Base-by-base conservation (phyloP, 2,329 filamentous ascomycete genomes). In the Teratosphaeria zuluensis region DNA sequence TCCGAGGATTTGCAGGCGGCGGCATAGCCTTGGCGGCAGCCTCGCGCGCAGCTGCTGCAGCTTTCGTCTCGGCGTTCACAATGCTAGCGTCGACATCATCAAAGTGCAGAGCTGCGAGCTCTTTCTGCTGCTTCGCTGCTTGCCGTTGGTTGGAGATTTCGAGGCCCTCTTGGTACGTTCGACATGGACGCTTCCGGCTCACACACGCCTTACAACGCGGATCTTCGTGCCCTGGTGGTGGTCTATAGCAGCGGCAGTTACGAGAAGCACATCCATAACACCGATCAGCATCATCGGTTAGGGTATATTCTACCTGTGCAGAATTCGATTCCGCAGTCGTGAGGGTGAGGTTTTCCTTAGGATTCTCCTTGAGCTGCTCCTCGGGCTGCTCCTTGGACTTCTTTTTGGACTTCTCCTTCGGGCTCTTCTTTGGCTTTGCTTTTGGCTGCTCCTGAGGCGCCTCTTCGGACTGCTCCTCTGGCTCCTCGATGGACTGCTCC, bases 1-100 rank as follows among this genome's bases (percentile, higher is more conserved):
- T 69, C 59, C 65, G 67, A 19, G n/a, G 48, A 28, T 28, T 19
- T 16, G 46, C 31, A 52, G 16, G 51, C 24, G 11, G 53, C 32
- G 52, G 21, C 51, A 12, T 54, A 30, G 51, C 14, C 3, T 33
- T 32, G 8, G n/a, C 21, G 35, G n/a, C 24, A 6, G 19, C 8
- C 21, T 28, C 35, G 21, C n/a, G 19, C 21, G 28, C 21, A 24
- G 42, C 42, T n/a, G 4, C 28, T 8, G 19, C 9, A 54, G 53
- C 3, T 8, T 19, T 24, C 31, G 30, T 9, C n/a, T 48, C n/a
- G 42, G 16, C 42, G 5, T n/a, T 11, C 19, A 8, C 42, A 4
- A 48, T 19, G 19, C 42, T n/a, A 48, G 42, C 19, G n/a, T 48
- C 42, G 19, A 48, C 16, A 21, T 48, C n/a, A 21, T 48, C 42